Conservation (phyloP, 2,329 filamentous ascomycete species). For the Aspergillus japonicus region DNA sequence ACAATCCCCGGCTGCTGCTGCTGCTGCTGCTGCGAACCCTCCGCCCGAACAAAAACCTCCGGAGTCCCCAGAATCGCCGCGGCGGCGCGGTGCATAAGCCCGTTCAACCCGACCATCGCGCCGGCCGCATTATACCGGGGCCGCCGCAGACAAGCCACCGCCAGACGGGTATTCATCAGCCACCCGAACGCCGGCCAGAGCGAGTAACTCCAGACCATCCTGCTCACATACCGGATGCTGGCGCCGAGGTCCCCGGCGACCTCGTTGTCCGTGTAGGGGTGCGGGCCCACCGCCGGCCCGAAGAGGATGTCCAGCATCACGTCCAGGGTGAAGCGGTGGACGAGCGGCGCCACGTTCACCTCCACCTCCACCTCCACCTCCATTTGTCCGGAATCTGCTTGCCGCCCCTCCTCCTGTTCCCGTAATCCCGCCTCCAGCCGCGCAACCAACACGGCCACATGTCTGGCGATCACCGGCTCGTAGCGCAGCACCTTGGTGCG, state of each 20-base stretch:
- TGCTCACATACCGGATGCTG: slow-evolving; percentile 12
- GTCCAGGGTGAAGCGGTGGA: slow-evolving; percentile 18
- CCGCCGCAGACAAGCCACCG: slow-evolving; percentile 6
- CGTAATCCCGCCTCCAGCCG: slow-evolving; percentile 1
- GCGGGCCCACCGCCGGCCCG: slow-evolving; percentile 11
- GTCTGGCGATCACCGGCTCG: slow-evolving; percentile 12
- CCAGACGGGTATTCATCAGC: slow-evolving; percentile 16
- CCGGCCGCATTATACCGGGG: slow-evolving; percentile 3
- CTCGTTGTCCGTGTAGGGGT: slow-evolving; percentile 15
- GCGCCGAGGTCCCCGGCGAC: slow-evolving; percentile 6
- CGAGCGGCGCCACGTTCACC: slow-evolving; percentile 15
- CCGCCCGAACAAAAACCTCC: not conserved
- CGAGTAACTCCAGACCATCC: slow-evolving; percentile 18
- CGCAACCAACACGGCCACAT: slow-evolving; percentile 14
- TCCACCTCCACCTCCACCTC: no score
- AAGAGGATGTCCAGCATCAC: slow-evolving; percentile 19
- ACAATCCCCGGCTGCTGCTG: slow-evolving; percentile 11
- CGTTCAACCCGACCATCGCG: slow-evolving; percentile 4
- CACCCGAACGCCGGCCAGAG: slow-evolving; percentile 17
- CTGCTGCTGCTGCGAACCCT: slow-evolving; percentile 1
- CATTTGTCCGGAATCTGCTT: no score
- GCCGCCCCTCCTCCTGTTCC: not conserved
- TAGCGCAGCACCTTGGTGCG: slow-evolving; percentile 13
- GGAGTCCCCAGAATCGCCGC: slow-evolving; percentile 9
- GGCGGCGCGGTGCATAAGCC: slow-evolving; percentile 7